Evolutionary conservation across 2,329 filamentous ascomycete genomes (phyloP).

Genomic region (Fusarium incarnatum): DNA sequence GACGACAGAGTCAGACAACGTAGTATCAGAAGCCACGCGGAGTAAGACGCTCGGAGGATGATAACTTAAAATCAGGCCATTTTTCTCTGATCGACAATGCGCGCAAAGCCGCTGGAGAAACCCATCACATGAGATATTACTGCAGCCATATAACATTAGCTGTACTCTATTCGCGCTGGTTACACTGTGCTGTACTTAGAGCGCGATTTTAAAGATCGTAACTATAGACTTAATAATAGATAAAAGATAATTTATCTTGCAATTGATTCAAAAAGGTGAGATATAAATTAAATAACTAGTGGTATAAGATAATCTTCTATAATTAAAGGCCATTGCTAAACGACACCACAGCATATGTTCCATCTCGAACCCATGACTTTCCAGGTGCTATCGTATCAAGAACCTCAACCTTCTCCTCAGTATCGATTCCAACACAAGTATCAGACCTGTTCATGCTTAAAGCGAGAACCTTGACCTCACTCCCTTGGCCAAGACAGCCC

Average conservation of each 20-base stretch:
- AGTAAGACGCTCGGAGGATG: no score
- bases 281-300: not conserved
- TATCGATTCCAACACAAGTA: constrained; percentile 11
- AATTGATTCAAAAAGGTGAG: not conserved
- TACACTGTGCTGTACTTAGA: no score
- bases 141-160: no score
- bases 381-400: not conserved
- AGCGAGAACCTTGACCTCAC: not conserved
- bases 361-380: constrained; percentile 4
- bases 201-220: no score
- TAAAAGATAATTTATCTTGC: no score
- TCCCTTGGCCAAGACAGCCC: not conserved
- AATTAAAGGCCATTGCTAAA: constrained; percentile 6
- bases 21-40: no score
- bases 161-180: no score
- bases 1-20: no score
- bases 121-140: no score
- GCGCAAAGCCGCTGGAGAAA: no score
- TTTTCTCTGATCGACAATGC: not conserved
- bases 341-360: constrained; percentile 13
- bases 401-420: not conserved
- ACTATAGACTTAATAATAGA: no score
- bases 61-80: no score
- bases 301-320: not conserved
- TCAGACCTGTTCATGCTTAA: constrained; percentile 16